Conservation (phyloP, 495 filamentous ascomycete species). For the Penicillium goetzii region DNA sequence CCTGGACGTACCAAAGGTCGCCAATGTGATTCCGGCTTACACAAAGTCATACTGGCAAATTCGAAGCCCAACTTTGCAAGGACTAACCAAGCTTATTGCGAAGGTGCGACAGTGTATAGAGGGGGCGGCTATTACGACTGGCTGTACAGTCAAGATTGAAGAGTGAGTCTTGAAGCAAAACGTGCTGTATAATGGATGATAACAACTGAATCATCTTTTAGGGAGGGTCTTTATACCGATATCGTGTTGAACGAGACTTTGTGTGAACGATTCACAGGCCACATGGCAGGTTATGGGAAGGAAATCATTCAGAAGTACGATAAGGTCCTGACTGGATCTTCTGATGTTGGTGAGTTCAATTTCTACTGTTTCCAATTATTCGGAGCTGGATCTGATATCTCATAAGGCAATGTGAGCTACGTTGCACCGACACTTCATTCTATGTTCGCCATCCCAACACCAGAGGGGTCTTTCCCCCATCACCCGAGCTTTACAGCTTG, state of each 20-base stretch:
- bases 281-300: conserved; percentile 40
- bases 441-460: conserved; percentile 51
- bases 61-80: conserved; percentile 37
- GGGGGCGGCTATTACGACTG: conserved; percentile 56
- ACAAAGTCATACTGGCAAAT: conserved; percentile 47
- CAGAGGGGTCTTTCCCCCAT: conserved; percentile 48
- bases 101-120: conserved; percentile 55
- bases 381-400: not conserved
- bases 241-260: conserved; percentile 57
- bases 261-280: conserved; percentile 43
- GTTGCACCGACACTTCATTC: conserved; percentile 58
- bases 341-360: conserved; percentile 37
- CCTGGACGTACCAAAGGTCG: conserved; percentile 51
- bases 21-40: conserved; percentile 61
- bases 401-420: conserved; percentile 55
- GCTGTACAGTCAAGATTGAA: conserved; percentile 50
- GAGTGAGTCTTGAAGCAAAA: conserved; percentile 12
- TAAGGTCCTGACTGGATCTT: conserved; percentile 43
- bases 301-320: conserved; percentile 19
- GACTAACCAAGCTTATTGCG: conserved; percentile 42
- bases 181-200: not conserved
- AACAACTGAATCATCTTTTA: not conserved
- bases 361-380: not conserved
- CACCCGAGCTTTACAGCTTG: conserved; percentile 55
- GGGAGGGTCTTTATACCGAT: conserved; percentile 50